phyloP scores from a whole-genome alignment of 2,329 filamentous ascomycete genomes.

The Penicillium nordicum region DNA sequence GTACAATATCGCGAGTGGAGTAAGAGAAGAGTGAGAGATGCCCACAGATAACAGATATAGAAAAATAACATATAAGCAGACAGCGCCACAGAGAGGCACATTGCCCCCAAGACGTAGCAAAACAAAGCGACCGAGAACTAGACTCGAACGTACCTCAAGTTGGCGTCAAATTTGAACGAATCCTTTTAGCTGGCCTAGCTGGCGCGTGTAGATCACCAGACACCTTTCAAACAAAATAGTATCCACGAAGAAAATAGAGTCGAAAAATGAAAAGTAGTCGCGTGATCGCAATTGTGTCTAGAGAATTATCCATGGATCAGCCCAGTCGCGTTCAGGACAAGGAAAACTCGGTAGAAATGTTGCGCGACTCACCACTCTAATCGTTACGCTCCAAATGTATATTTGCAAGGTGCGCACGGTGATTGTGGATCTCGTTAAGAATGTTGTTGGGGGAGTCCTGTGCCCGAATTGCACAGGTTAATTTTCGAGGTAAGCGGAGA shows the following conservation, averaged over 20 bases:
- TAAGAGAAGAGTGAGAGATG: background rate
- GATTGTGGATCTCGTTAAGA: slow-evolving; percentile 28
- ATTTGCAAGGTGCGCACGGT: slow-evolving; percentile 23
- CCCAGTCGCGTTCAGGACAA: slow-evolving; percentile 4
- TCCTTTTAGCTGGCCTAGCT: background rate
- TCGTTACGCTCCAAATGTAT: slow-evolving; percentile 18
- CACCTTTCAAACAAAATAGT: background rate
- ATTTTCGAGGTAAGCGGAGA: background rate
- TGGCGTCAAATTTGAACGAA: background rate
- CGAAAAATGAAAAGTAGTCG: slow-evolving; percentile 2
- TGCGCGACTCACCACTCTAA: slow-evolving; percentile 35
- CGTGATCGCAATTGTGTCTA: slow-evolving; percentile 9
- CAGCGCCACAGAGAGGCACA: background rate
- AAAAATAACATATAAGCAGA: too few relatives aligned
- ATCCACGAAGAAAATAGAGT: background rate
- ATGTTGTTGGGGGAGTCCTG: background rate
- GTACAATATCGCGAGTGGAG: background rate
- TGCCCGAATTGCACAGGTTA: background rate
- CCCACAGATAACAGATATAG: background rate
- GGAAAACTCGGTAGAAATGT: background rate
- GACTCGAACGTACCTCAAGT: background rate
- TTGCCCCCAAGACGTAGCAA: background rate
- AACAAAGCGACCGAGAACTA: background rate
- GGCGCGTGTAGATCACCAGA: background rate
- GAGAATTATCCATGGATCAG: background rate